Base-by-base conservation (phyloP, 768 basidiomycete genomes). In the Tubosaeta brunneosetosa region DNA sequence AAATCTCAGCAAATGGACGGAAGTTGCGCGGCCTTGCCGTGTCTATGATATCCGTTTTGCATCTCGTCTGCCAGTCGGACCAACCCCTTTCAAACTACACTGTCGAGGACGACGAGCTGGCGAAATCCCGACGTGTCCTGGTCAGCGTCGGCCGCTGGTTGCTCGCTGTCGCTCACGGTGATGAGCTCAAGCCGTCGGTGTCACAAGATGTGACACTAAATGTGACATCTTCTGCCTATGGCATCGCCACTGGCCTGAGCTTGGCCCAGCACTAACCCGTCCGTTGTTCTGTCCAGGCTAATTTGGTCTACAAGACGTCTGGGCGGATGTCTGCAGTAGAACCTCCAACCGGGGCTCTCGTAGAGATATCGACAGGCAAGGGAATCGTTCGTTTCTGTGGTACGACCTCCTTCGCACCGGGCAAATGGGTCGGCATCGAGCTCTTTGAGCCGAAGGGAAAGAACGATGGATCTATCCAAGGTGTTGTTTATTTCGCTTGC, bases 371-470 rank as follows among this genome's bases (percentile, higher is more conserved):
- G 0, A 84, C 85, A 36, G 94, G 94, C 16, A 78, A 83, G 34
- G 97, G 97, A 3, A 75, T 86, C 43, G 87, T 97, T 43, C 80
- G 94, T 22, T 99, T 93, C 76, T 80, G 78, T 47, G 97, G 95
- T 0, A 56, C 82, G 31, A 94, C 95, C 0, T 77, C 79, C 2
- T 97, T 97, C 67, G 81, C 90, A 19, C 70, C 83, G 2, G 97
- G 97, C 0, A 92, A 88, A 77, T 99, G 95, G 95, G 79, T 97
- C 46, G 97, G 97, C 10, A 83, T 98, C 49, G 94, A 95, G 63
- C 79, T 99, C 43, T 81, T 78, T 51, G 85, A 86, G 61, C 71
- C 82, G 8, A 86, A 81, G 42, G 97, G 97, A 36, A 99, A 98
- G 84, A 99, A 99, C 74, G 91, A 98, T 61, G 97, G 97, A 1